Evolutionary conservation across 2,329 filamentous ascomycete genomes (phyloP).

Genomic region (Pseudogymnoascus sp.): DNA sequence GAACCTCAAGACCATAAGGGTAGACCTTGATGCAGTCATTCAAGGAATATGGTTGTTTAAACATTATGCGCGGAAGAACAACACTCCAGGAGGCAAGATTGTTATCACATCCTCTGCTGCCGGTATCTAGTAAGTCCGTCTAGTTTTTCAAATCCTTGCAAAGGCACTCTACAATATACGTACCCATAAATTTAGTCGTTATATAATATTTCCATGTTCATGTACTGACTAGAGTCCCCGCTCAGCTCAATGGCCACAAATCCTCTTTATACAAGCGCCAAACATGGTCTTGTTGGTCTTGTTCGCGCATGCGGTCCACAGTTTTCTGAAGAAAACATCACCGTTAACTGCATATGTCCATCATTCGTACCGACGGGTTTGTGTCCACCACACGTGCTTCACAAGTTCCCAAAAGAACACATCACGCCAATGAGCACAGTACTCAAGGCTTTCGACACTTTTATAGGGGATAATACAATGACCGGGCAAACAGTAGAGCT

Average conservation of each 20-base stretch:
- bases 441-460: slow-evolving; percentile 31
- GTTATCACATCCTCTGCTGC: slow-evolving; percentile 35
- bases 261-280: slow-evolving; percentile 22
- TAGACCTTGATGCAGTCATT: slow-evolving; percentile 37
- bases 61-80: slow-evolving; percentile 37
- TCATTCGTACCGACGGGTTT: slow-evolving; percentile 33
- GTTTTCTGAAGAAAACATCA: slow-evolving; percentile 31
- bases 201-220: background rate
- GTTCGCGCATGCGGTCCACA: slow-evolving; percentile 28
- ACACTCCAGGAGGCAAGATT: slow-evolving; percentile 33
- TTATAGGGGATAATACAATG: slow-evolving; percentile 30
- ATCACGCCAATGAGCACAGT: slow-evolving; percentile 34
- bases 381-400: slow-evolving; percentile 25
- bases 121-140: slow-evolving; percentile 29
- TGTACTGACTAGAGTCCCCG: too few species aligned
- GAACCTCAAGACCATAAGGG: slow-evolving; percentile 34
- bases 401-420: slow-evolving; percentile 29
- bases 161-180: background rate
- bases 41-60: slow-evolving; percentile 39
- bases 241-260: background rate
- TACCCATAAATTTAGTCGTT: slow-evolving; percentile 15
- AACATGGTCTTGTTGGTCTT: slow-evolving; percentile 28
- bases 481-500: slow-evolving; percentile 38
- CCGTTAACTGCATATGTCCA: slow-evolving; percentile 33
- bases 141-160: slow-evolving; percentile 16